Base-by-base conservation (phyloP, 169 alveolate genomes). In the Plasmodium yoelii region DNA sequence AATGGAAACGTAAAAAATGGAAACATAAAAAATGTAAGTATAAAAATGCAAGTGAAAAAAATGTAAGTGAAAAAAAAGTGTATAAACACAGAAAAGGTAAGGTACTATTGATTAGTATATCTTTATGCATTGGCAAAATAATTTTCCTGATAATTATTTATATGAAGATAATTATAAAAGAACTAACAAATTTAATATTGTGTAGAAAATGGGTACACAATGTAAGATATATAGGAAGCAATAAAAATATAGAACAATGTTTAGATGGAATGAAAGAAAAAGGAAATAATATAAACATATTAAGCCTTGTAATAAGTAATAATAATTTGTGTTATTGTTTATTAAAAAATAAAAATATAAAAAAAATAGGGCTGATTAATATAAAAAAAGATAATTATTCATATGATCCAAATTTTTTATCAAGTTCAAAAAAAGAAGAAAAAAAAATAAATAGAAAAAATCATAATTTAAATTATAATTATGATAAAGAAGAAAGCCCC, bases 281-380 rank as follows among this genome's bases (percentile, higher is more conserved):
- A 46, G 82, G 82, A 55, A 28, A 59, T n/a, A 15, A n/a, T 47
- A 64, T 82, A 8, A 82, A 82, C 13, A 59, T 82, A 5, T 67
- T 82, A 26, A 68, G 90, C 47, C 49, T 82, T 57, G 90, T 82
- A 3, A 82, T 82, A 51, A 82, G 90, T 67, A 82, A 82, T 22
- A 82, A 82, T 22, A 82, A 82, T 44, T 51, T 82, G 8, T 82
- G 90, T 71, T 82, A 82, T 63, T 82, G 90, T 34, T 65, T 82
- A 42, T 59, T 82, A 57, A 82, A 69, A 60, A 82, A 82, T 49
- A 67, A 82, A 67, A 68, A 53, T 67, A 82, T 82, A n/a, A 82
- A 82, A 82, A 82, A 82, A 28, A 82, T 82, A 10, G 90, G 90
- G 12, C 53, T 82, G 46, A 82, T 82, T 22, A 82, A 82, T 44